Evolutionary conservation across 805 yeast genomes (phyloP).

Genomic region (Ogataea pilisensis): DNA sequence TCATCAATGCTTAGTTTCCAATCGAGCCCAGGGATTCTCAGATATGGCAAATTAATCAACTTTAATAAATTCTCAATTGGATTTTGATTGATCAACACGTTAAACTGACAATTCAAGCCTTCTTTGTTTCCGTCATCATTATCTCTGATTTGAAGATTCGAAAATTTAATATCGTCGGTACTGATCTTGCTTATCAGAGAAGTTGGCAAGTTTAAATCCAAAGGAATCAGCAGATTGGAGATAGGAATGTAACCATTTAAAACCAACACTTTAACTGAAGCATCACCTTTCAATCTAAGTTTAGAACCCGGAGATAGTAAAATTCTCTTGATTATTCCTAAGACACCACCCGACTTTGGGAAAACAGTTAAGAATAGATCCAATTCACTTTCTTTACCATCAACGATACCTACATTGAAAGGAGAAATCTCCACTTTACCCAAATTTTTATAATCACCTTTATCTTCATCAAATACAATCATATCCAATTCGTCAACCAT

Average conservation of each 20-base stretch:
- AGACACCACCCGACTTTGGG: constrained; percentile 32
- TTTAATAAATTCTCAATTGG: constrained; percentile 12
- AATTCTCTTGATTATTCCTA: constrained; percentile 31
- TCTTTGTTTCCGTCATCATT: constrained; percentile 11
- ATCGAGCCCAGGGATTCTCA: constrained; percentile 31
- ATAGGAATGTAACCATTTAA: constrained; percentile 33
- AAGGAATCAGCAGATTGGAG: constrained; percentile 27
- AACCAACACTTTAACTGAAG: constrained; percentile 29
- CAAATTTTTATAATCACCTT: constrained; percentile 21
- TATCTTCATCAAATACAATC: constrained; percentile 22
- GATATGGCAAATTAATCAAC: constrained; percentile 5
- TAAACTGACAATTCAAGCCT: constrained; percentile 25
- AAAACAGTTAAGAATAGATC: constrained; percentile 27
- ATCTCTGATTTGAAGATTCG: constrained; percentile 23
- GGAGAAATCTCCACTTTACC: constrained; percentile 33
- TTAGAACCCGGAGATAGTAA: constrained; percentile 29
- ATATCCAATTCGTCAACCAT: constrained; percentile 30
- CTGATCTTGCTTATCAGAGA: constrained; percentile 18
- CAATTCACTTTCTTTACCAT: constrained; percentile 24
- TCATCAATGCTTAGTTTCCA: constrained; percentile 37
- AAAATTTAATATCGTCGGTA: constrained; percentile 20
- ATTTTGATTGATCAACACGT: constrained; percentile 12
- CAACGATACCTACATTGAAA: constrained; percentile 30
- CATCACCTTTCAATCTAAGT: constrained; percentile 33
- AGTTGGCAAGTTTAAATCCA: constrained; percentile 29